Percentiles rank a stretch among this genome's conserved stretches.
phyloP scores from a whole-genome alignment of 78 protist species.

The Cavenderia fasciculata region DNA sequence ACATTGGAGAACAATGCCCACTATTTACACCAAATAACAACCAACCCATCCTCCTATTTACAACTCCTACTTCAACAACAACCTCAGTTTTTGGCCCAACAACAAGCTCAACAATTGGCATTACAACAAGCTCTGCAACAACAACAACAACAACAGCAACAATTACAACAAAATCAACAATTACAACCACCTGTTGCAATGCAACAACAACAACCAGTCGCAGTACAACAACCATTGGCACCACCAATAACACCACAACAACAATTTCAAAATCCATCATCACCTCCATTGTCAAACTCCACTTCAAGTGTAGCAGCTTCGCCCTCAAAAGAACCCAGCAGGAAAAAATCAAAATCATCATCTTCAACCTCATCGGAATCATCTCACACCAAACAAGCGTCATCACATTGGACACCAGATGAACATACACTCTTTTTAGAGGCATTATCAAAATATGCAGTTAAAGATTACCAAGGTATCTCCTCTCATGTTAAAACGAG shows the following conservation, averaged over 20 bases:
- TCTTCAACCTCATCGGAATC: neutral
- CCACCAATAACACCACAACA: neutral
- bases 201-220: neutral
- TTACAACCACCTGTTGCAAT: neutral
- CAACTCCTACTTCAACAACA: slow-evolving; percentile 12
- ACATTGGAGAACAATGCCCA: too few species aligned
- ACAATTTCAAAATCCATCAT: neutral
- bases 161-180: neutral
- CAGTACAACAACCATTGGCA: too few species aligned
- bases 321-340: too few species aligned
- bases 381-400: slow-evolving; percentile 7
- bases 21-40: too few species aligned
- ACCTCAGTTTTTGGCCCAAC: neutral
- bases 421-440: slow-evolving; percentile 61
- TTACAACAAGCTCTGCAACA: neutral
- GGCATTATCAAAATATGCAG: slow-evolving; percentile 10
- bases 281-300: neutral
- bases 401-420: slow-evolving; percentile 48
- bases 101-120: neutral
- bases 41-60: too few species aligned
- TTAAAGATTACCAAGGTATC: slow-evolving; percentile 18
- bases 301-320: neutral
- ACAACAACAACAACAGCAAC: neutral
- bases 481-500: slow-evolving; percentile 24
- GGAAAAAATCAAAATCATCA: too few species aligned